A percentile compares a stretch with the other conserved stretches of the same genome.
Conservation (phyloP, 2,329 filamentous ascomycete species). For the Macrophomina pseudophaseolina region DNA sequence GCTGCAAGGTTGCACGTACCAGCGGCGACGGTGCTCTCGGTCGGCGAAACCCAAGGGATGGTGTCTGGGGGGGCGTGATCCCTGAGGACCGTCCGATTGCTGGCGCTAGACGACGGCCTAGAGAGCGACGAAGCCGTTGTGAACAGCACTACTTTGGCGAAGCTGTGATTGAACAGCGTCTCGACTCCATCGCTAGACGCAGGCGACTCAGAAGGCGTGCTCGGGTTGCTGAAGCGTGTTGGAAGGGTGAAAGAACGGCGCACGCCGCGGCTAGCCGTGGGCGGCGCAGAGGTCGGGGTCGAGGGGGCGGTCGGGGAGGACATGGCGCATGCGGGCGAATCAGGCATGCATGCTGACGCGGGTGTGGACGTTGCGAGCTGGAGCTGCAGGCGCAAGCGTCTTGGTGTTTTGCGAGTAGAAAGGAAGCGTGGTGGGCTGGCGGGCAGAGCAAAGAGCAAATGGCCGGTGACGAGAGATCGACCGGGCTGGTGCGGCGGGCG, state of each 20-base stretch:
- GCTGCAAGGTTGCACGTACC: constrained; percentile 55
- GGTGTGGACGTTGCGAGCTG: not conserved
- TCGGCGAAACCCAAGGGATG: constrained; percentile 74
- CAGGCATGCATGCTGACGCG: constrained; percentile 36
- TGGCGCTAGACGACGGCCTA: constrained; percentile 43
- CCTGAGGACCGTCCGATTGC: constrained; percentile 35
- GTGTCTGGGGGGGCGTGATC: constrained; percentile 62
- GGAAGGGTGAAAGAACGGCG: constrained; percentile 58
- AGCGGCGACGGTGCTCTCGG: constrained; percentile 80
- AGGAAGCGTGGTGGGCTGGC: constrained; percentile 11
- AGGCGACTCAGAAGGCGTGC: constrained; percentile 36
- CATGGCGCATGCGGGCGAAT: constrained; percentile 35
- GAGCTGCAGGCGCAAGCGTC: constrained; percentile 19
- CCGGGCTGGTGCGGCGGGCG: constrained; percentile 14
- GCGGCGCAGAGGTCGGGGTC: constrained; percentile 36
- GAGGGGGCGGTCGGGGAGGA: constrained; percentile 38
- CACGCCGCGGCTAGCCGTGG: constrained; percentile 32
- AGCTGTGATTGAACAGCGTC: constrained; percentile 75
- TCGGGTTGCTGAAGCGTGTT: constrained; percentile 43
- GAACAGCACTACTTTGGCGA: constrained; percentile 74
- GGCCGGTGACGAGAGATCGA: constrained; percentile 23
- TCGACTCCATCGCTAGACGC: constrained; percentile 59
- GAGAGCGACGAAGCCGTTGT: constrained; percentile 44
- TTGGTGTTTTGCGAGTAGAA: constrained; percentile 16
- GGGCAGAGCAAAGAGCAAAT: constrained; percentile 17